Evolutionary conservation across 345 rosid genomes (phyloP).

Genomic region (Lumnitzera racemosa): DNA sequence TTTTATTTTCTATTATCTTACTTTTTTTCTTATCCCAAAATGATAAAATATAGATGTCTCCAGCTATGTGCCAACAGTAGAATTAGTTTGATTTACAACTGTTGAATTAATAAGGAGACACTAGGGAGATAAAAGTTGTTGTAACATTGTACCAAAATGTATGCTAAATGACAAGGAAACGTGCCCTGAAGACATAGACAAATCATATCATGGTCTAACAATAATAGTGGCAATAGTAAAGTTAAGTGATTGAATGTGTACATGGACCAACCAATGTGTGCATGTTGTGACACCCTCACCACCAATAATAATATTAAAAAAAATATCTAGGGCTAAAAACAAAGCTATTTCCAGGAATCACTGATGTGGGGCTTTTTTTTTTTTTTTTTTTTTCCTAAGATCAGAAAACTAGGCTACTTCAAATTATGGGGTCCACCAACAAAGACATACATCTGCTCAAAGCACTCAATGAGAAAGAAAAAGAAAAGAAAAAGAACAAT

Average conservation of each 20-base stretch:
- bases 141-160: no score
- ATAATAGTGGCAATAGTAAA: not conserved
- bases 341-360: conserved; percentile 22
- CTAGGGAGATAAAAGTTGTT: no score
- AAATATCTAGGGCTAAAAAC: conserved; percentile 3
- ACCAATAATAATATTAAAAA: not conserved
- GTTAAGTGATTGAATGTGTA: not conserved
- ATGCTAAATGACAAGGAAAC: not conserved
- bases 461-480: conserved; percentile 5
- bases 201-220: conserved; percentile 2
- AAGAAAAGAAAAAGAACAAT: conserved; percentile 1
- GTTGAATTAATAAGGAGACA: no score
- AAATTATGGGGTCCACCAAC: conserved; percentile 20
- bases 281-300: conserved; percentile 17
- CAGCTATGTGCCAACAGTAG: no score
- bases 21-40: no score
- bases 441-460: conserved; percentile 30
- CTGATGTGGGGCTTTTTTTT: conserved; percentile 22
- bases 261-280: conserved; percentile 4
- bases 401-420: conserved; percentile 23
- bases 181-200: conserved; percentile 5
- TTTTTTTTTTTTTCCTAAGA: conserved; percentile 6
- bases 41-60: no score
- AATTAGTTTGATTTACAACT: no score
- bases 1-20: no score